Evolutionary conservation across 2,329 filamentous ascomycete species (phyloP).

Genomic region (Ilyonectria mors-panacis): DNA sequence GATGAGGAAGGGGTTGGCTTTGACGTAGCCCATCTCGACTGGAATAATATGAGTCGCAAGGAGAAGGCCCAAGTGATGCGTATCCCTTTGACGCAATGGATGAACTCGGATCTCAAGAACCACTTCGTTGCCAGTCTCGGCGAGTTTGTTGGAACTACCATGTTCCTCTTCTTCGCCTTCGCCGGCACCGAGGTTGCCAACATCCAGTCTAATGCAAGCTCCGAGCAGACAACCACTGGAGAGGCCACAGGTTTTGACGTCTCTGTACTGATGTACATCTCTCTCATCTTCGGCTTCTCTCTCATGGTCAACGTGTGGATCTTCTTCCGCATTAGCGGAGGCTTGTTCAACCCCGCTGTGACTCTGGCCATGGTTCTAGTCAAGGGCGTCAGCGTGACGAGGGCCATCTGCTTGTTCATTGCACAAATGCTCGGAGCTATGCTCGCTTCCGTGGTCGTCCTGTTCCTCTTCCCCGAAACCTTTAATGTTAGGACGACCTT

Average conservation of each 20-base stretch:
- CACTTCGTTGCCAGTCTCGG: constrained; percentile 56
- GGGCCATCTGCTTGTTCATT: constrained; percentile 62
- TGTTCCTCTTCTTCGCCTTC: constrained; percentile 62
- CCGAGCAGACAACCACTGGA: constrained; percentile 58
- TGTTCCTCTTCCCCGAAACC: constrained; percentile 59
- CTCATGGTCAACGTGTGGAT: constrained; percentile 64
- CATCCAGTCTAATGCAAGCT: constrained; percentile 50
- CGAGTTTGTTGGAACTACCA: constrained; percentile 59
- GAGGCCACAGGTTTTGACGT: constrained; percentile 61
- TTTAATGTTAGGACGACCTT: constrained; percentile 61
- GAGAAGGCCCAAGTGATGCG: constrained; percentile 61
- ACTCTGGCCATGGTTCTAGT: constrained; percentile 68
- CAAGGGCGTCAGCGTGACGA: constrained; percentile 61
- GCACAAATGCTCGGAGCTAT: constrained; percentile 67
- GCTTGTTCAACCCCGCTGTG: constrained; percentile 56
- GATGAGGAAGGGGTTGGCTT: constrained; percentile 33
- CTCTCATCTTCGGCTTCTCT: constrained; percentile 59
- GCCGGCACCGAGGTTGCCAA: constrained; percentile 59
- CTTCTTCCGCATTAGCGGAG: constrained; percentile 62
- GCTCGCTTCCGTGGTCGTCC: constrained; percentile 59
- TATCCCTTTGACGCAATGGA: constrained; percentile 62
- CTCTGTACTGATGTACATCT: constrained; percentile 59
- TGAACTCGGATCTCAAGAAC: constrained; percentile 63
- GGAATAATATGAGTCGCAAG: constrained; percentile 55
- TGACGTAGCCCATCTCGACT: constrained; percentile 51